These are phyloP conservation scores for Omphalea diandra DNA, from an alignment of 441 rosid species.

Conservation along the genomic window DNA sequence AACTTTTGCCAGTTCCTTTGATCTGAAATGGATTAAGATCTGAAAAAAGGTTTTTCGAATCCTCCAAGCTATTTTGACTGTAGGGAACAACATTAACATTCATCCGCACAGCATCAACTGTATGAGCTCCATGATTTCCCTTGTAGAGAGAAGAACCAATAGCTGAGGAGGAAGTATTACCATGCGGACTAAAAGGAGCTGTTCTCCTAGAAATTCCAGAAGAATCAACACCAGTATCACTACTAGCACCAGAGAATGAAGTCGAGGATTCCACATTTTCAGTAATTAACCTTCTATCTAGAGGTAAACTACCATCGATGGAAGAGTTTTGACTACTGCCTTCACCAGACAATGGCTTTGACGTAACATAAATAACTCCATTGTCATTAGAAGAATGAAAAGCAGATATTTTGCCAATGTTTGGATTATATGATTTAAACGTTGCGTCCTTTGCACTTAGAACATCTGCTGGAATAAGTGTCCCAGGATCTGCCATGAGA, in stretches of 20 bases:
- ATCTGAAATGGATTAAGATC: constrained; percentile 95
- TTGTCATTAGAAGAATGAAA: constrained; percentile 42
- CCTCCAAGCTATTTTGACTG: constrained; percentile 65
- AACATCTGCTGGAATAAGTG: constrained; percentile 94
- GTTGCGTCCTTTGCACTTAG: constrained; percentile 54
- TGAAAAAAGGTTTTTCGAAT: constrained; percentile 76
- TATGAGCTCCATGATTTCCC: constrained; percentile 57
- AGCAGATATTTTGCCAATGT: constrained; percentile 46
- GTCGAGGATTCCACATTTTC: constrained; percentile 38
- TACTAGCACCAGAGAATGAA: constrained; percentile 34
- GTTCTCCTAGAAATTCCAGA: constrained; percentile 44
- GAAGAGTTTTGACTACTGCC: constrained; percentile 60
- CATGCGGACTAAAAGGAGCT: constrained; percentile 46
- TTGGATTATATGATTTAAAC: constrained; percentile 47
- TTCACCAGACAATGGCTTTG: constrained; percentile 58
- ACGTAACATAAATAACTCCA: constrained; percentile 36
- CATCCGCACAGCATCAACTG: constrained; percentile 60
- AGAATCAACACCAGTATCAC: constrained; percentile 50
- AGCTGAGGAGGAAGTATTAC: constrained; percentile 45
- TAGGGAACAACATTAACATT: constrained; percentile 78
- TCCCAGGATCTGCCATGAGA: constrained; percentile 99
- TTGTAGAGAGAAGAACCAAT: constrained; percentile 51
- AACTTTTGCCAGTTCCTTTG: constrained; percentile 74
- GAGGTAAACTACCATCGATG: constrained; percentile 32
- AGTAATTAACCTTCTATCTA: constrained; percentile 39